Conservation (phyloP, 2,329 filamentous ascomycete species). For the Aspergillus flavus region DNA sequence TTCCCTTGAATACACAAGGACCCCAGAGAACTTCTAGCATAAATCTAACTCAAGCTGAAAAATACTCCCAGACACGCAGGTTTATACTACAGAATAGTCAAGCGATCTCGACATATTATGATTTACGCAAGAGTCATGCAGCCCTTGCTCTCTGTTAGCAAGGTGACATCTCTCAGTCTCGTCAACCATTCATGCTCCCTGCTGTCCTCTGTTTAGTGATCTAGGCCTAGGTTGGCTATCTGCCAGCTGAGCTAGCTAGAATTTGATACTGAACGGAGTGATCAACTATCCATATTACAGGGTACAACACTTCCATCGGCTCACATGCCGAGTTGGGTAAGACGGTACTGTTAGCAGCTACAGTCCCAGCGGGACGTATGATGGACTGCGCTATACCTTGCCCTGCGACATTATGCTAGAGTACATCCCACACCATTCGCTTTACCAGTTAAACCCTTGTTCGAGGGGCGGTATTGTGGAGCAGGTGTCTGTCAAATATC, state of each 20-base stretch:
- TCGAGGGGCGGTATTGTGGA: neutral
- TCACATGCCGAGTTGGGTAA: neutral
- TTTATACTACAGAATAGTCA: too few species aligned
- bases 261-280: neutral
- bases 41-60: too few species aligned
- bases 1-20: too few species aligned
- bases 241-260: neutral
- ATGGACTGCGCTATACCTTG: neutral
- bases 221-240: neutral
- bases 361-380: neutral
- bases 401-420: neutral
- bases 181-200: too few species aligned
- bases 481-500: neutral
- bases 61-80: too few species aligned
- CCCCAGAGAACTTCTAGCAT: too few species aligned
- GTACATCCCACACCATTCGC: neutral
- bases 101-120: too few species aligned
- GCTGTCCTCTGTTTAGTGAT: neutral
- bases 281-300: neutral
- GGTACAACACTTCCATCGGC: neutral
- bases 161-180: too few species aligned
- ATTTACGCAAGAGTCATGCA: too few species aligned
- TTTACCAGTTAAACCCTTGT: neutral
- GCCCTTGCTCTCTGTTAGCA: too few species aligned
- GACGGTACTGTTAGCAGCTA: too few species aligned